Evolutionary conservation across 805 yeast species (phyloP).

Genomic region (Tetrapisispora namnaoensis): DNA sequence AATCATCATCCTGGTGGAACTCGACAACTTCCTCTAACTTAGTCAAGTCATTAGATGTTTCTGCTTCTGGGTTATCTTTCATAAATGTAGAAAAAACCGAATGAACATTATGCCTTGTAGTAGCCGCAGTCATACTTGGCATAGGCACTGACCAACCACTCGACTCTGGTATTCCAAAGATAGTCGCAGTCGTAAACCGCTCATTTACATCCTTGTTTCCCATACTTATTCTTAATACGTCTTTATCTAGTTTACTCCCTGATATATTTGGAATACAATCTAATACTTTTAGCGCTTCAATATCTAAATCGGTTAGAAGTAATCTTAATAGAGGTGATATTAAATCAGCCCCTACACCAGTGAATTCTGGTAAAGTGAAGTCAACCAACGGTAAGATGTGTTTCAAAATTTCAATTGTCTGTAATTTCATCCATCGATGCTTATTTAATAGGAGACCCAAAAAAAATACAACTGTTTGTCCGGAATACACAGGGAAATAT

Average conservation of each 20-base stretch:
- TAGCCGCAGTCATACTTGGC: constrained; percentile 85
- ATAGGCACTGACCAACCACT: constrained; percentile 96
- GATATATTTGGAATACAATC: constrained; percentile 81
- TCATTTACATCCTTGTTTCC: constrained; percentile 76
- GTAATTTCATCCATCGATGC: constrained; percentile 67
- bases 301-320: constrained; percentile 74
- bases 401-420: constrained; percentile 67
- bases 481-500: constrained; percentile 67
- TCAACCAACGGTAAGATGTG: constrained; percentile 70
- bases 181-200: constrained; percentile 74
- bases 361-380: constrained; percentile 64
- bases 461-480: constrained; percentile 63
- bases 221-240: constrained; percentile 81
- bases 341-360: constrained; percentile 89
- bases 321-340: constrained; percentile 82
- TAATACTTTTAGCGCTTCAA: constrained; percentile 78
- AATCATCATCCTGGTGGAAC: constrained; percentile 28
- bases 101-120: constrained; percentile 86
- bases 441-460: constrained; percentile 74
- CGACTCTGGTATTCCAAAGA: constrained; percentile 85
- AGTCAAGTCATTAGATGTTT: constrained; percentile 8
- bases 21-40: constrained; percentile 24
- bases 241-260: constrained; percentile 84
- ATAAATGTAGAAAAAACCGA: constrained; percentile 87
- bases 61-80: constrained; percentile 17